A percentile compares a stretch with the other conserved stretches of the same genome.
Conservation (phyloP, 164 flowering plant genomes). For the Paratinospora sagittata region DNA sequence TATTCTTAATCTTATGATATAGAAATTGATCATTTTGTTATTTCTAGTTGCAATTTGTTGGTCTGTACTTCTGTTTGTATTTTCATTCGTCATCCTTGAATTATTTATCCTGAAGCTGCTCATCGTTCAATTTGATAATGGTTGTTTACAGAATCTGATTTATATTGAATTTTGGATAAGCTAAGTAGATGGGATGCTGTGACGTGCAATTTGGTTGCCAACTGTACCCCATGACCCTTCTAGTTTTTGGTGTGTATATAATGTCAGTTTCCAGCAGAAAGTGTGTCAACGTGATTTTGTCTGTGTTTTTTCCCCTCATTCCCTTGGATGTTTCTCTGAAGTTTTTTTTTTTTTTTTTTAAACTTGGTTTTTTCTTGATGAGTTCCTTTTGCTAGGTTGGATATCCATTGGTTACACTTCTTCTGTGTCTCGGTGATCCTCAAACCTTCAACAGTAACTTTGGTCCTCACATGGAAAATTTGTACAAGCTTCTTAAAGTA, state of each 20-base stretch:
- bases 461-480: constrained; percentile 89
- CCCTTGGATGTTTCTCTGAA: too few species aligned
- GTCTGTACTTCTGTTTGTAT: too few species aligned
- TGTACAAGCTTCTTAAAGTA: constrained; percentile 91
- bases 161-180: too few species aligned
- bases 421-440: constrained; percentile 97
- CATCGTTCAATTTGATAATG: too few species aligned
- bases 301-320: not conserved
- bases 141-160: too few species aligned
- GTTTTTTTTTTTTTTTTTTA: not conserved
- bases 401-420: constrained; percentile 94
- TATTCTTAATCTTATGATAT: too few species aligned
- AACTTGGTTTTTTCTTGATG: constrained; percentile 4
- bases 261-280: not conserved
- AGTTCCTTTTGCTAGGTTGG: constrained; percentile 59
- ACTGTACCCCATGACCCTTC: not conserved
- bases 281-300: not conserved
- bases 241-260: not conserved
- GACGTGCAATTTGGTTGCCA: not conserved
- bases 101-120: too few species aligned
- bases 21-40: too few species aligned
- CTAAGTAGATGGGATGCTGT: not conserved
- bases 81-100: too few species aligned
- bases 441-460: constrained; percentile 70
- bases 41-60: too few species aligned